phyloP scores from a whole-genome alignment of 1,139 yeast species.

The Candida buenavistaensis region DNA sequence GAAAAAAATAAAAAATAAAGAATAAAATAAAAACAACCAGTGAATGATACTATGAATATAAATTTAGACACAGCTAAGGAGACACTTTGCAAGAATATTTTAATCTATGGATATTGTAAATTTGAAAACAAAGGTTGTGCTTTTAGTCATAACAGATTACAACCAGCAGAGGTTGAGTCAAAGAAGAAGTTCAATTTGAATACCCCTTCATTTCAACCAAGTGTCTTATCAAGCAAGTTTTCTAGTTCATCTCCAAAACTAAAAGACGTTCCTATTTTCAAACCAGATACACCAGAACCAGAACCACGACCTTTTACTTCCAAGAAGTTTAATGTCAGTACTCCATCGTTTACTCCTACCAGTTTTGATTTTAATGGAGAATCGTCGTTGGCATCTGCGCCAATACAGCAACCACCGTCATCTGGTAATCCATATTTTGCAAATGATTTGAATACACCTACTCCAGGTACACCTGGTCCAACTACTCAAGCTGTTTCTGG shows the following conservation, averaged over 20 bases:
- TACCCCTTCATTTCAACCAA: constrained; percentile 68
- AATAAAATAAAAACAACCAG: background rate
- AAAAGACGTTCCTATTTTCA: constrained; percentile 56
- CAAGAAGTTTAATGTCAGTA: constrained; percentile 32
- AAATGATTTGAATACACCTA: constrained; percentile 2
- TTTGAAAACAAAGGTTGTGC: constrained; percentile 89
- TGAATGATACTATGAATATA: constrained; percentile 39
- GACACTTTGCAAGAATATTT: constrained; percentile 81
- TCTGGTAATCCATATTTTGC: constrained; percentile 4
- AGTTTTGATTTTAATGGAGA: constrained; percentile 15
- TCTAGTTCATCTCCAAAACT: constrained; percentile 53
- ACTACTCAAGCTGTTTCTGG: constrained; percentile 1
- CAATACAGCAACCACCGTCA: constrained; percentile 2
- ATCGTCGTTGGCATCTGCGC: constrained; percentile 5
- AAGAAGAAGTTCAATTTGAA: constrained; percentile 58
- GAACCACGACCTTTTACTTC: constrained; percentile 12
- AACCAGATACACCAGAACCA: constrained; percentile 34
- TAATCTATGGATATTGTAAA: constrained; percentile 87
- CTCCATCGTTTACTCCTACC: constrained; percentile 36
- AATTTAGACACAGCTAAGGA: constrained; percentile 63
- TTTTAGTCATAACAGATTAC: constrained; percentile 59
- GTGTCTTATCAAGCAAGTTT: constrained; percentile 40
- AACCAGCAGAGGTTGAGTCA: constrained; percentile 10
- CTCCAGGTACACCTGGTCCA: background rate
- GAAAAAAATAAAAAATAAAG: background rate